Conservation (phyloP, 306 rosid species). For the Spatholobus suberectus region DNA sequence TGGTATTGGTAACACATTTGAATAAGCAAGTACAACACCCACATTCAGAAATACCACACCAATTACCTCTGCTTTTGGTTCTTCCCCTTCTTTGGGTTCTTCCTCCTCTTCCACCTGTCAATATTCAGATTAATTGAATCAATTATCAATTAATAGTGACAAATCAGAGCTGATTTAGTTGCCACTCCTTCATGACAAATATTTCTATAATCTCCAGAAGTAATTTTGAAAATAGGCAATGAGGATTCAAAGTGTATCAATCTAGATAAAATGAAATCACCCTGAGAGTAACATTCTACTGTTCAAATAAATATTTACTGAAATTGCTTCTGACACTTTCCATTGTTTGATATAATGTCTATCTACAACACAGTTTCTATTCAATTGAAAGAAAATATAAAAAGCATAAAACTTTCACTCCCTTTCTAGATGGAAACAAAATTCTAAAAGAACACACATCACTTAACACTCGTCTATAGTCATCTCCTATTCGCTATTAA, state of each 20-base stretch:
- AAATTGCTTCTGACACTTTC: neutral
- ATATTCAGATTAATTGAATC: conserved; percentile 34
- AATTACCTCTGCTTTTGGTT: conserved; percentile 75
- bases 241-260: neutral
- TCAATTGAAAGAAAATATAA: neutral
- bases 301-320: neutral
- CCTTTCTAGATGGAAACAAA: neutral
- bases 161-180: neutral
- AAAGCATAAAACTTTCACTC: neutral
- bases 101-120: conserved; percentile 98
- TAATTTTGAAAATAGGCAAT: neutral
- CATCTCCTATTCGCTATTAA: conserved; percentile 4
- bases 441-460: neutral
- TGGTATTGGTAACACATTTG: neutral
- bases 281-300: neutral
- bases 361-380: neutral
- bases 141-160: neutral
- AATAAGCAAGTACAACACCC: conserved; percentile 20
- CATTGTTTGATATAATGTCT: neutral
- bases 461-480: neutral
- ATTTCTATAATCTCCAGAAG: neutral
- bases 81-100: conserved; percentile 94
- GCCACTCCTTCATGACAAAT: neutral
- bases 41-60: conserved; percentile 5
- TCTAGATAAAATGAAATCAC: conserved; percentile 4